Percentiles rank a stretch among this genome's conserved stretches.
These are phyloP conservation scores for Voacanga thouarsii DNA, from an alignment of 257 asterid genomes.

Conservation along the genomic window DNA sequence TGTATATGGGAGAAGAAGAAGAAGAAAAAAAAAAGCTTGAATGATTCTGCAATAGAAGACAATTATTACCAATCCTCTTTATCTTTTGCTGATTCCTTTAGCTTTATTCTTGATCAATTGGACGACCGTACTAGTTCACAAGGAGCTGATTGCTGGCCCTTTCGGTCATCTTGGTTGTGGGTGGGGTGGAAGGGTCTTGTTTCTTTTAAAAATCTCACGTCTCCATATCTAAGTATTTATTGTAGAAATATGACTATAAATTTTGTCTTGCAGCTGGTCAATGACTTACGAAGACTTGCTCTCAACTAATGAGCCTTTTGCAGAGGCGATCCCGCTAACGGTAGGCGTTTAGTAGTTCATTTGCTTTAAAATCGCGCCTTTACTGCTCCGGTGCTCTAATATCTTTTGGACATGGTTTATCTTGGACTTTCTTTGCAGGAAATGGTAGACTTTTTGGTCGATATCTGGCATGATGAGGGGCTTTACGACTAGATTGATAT, in stretches of 20 bases:
- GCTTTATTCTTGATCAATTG: no score
- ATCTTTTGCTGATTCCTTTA: not conserved
- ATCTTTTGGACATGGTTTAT: not conserved
- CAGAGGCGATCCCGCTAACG: slow-evolving; percentile 63
- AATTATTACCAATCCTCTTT: not conserved
- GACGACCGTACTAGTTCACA: not conserved
- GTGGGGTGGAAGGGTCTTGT: not conserved
- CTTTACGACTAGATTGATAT: slow-evolving; percentile 50
- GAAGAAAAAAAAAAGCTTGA: not conserved
- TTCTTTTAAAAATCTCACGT: no score
- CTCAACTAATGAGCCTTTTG: slow-evolving; percentile 67
- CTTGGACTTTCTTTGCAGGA: slow-evolving; percentile 64
- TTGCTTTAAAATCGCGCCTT: not conserved
- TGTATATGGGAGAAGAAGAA: not conserved
- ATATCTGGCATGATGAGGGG: slow-evolving; percentile 91
- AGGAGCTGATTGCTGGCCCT: not conserved
- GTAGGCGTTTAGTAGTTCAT: slow-evolving; percentile 39
- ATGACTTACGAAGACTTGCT: slow-evolving; percentile 83
- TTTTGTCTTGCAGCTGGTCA: slow-evolving; percentile 74
- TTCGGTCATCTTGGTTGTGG: not conserved
- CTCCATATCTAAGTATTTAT: not conserved
- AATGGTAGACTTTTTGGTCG: slow-evolving; percentile 92
- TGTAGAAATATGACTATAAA: not conserved
- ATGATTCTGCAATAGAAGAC: not conserved
- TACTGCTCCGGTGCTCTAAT: not conserved